Percentiles rank a stretch among this genome's conserved stretches.
Conservation (phyloP, 1,284 basidiomycete genomes). For the Cutaneotrichosporon spelunceum region DNA sequence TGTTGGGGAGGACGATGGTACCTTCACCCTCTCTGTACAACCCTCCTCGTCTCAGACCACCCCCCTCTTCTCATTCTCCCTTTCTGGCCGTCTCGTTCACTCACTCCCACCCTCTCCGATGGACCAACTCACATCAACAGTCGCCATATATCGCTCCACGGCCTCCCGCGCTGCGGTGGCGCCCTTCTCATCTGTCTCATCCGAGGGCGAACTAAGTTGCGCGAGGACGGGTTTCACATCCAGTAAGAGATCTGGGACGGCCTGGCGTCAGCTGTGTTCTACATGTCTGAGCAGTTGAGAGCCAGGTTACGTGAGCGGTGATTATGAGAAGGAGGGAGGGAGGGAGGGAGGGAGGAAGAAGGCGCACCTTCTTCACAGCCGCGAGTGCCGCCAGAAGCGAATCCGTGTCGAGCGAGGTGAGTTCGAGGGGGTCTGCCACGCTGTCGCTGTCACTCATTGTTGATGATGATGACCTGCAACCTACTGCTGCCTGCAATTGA, state of each 20-base stretch:
- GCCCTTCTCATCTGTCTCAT: conserved; percentile 26
- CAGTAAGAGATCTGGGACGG: conserved; percentile 39
- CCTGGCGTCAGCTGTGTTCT: conserved; percentile 22
- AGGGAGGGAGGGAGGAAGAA: background rate
- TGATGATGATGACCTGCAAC: too few species aligned
- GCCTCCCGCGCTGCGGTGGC: conserved; percentile 31
- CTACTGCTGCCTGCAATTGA: background rate
- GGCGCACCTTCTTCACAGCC: conserved; percentile 39
- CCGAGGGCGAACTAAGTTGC: conserved; percentile 28
- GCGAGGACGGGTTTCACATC: conserved; percentile 43
- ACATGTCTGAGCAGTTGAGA: background rate
- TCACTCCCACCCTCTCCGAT: background rate
- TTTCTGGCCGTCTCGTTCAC: background rate
- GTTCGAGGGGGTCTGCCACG: conserved; percentile 32
- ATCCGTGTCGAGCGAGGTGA: conserved; percentile 40
- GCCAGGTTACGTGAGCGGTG: too few species aligned
- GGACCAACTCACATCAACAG: conserved; percentile 39
- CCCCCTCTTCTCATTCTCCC: background rate
- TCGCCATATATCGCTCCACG: conserved; percentile 40
- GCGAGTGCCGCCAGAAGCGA: conserved; percentile 40
- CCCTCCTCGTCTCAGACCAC: too few species aligned
- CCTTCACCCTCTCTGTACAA: too few species aligned
- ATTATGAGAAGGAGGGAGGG: too few species aligned
- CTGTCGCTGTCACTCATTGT: background rate
- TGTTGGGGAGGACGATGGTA: background rate